phyloP scores from a whole-genome alignment of 2,329 filamentous ascomycete species.

The Didymella glomerata region DNA sequence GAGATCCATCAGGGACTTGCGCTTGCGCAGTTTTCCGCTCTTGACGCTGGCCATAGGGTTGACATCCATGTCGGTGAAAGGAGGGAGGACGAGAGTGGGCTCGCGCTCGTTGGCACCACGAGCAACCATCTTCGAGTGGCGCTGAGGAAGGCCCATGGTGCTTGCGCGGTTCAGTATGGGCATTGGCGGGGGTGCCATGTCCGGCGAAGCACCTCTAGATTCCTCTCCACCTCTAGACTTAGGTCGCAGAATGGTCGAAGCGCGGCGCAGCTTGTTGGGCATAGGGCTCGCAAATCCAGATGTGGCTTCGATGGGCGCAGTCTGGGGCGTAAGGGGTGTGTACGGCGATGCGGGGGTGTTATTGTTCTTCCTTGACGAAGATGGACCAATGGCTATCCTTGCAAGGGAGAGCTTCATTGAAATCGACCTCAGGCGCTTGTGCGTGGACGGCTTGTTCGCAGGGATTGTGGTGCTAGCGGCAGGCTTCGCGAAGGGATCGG shows the following conservation, averaged over 20 bases:
- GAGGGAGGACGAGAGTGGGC: conserved; percentile 46
- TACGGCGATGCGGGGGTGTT: conserved; percentile 37
- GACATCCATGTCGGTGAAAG: conserved; percentile 37
- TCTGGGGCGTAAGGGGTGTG: conserved; percentile 47
- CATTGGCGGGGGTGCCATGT: conserved; percentile 35
- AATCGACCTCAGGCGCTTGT: conserved; percentile 50
- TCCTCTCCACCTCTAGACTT: conserved; percentile 31
- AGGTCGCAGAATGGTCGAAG: conserved; percentile 43
- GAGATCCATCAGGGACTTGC: conserved; percentile 51
- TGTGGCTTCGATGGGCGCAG: conserved; percentile 40
- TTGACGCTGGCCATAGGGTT: conserved; percentile 34
- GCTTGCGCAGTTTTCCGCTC: conserved; percentile 43
- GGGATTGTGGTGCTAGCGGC: conserved; percentile 42
- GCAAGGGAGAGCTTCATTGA: conserved; percentile 50
- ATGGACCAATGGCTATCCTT: conserved; percentile 48
- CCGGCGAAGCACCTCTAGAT: conserved; percentile 33
- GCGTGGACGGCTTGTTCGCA: conserved; percentile 45
- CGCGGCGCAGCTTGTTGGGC: conserved; percentile 42
- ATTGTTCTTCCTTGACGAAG: conserved; percentile 45
- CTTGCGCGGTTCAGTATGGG: conserved; percentile 26
- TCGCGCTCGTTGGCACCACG: conserved; percentile 49
- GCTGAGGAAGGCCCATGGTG: conserved; percentile 27
- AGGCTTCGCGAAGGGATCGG: conserved; percentile 49
- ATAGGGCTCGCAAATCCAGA: conserved; percentile 29
- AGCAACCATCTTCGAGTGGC: conserved; percentile 40